A percentile compares a stretch with the other conserved stretches of the same genome.
These are phyloP conservation scores for Hypericum androsaemum DNA, from an alignment of 345 rosid species.

Conservation along the genomic window DNA sequence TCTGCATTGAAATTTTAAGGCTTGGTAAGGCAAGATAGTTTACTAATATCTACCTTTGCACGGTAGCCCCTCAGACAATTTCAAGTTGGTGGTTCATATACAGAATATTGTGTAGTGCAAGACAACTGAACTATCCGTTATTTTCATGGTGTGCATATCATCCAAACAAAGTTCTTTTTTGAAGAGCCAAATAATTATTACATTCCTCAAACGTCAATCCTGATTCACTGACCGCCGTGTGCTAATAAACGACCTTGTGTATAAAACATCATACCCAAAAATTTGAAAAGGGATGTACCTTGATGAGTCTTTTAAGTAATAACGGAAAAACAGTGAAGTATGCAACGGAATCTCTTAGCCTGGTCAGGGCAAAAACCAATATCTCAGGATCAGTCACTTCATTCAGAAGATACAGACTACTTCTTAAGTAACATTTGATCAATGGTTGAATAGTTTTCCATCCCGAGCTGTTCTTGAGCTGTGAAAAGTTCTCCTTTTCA, in stretches of 20 bases:
- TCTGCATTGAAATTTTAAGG: conserved; percentile 36
- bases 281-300: conserved; percentile 34
- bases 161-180: no score
- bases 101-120: no score
- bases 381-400: conserved; percentile 58
- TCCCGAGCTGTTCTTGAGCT: conserved; percentile 51
- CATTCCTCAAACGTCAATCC: no score
- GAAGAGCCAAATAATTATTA: no score
- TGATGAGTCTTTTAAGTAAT: conserved; percentile 48
- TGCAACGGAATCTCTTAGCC: conserved; percentile 46
- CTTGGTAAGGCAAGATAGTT: conserved; percentile 1
- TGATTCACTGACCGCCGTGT: no score
- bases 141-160: no score
- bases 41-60: no score
- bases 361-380: conserved; percentile 41
- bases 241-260: no score
- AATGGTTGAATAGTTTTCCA: conserved; percentile 65
- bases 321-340: conserved; percentile 58
- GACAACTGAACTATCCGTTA: no score
- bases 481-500: conserved; percentile 46
- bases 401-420: conserved; percentile 57
- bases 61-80: no score
- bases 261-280: no score
- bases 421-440: conserved; percentile 62
- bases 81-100: no score